Evolutionary conservation across 352 stramenopile species (phyloP), one percentile per base, ranked within the genome.

Genomic region (Thalassiosira exigua): DNA sequence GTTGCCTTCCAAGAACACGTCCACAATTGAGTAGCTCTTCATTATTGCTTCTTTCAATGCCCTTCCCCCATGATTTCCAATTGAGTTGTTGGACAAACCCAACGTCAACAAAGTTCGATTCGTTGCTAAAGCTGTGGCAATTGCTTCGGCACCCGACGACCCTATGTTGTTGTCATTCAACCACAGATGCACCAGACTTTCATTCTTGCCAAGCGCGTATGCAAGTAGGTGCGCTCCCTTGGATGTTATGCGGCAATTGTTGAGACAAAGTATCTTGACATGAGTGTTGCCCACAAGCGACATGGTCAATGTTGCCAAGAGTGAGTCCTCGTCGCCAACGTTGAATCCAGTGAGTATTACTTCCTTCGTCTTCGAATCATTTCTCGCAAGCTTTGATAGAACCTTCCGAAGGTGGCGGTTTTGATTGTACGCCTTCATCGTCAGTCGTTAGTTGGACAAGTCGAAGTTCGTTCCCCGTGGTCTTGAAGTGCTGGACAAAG

Each of bases 121-220:
- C 0, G 59, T 56, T 29, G 3, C 39, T 21, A 81, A 29, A 4
- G 71, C 44, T 17, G 56, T 42, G 12, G 72, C 72, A 14, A 81
- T 32, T 26, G 54, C 72, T 21, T 69, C 64, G 5, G 64, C 72
- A 56, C 72, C 72, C 14, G 52, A 32, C 7, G 61, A 75, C 36
- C 72, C 62, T 19, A 81, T 66, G 12, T 72, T 70, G 24, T 81
- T 81, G 17, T 52, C 72, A 60, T 81, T 81, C 39, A 81, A 22
- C 57, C 53, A 81, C 11, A 81, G 48, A 56, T 70, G 57, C n/a
- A 59, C 30, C 14, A 81, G 19, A 14, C 5, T 81, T 22, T 19
- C 65, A 29, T 81, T 81, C 3, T 61, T 69, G 1, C 57, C 46
- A 2, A 81, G 54, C 4, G 72, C 72, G 26, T 58, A 81, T 14